Percentiles rank a stretch among this genome's conserved stretches.
Evolutionary conservation across 768 basidiomycete genomes (phyloP).

Genomic region (Tricholoma sp.): DNA sequence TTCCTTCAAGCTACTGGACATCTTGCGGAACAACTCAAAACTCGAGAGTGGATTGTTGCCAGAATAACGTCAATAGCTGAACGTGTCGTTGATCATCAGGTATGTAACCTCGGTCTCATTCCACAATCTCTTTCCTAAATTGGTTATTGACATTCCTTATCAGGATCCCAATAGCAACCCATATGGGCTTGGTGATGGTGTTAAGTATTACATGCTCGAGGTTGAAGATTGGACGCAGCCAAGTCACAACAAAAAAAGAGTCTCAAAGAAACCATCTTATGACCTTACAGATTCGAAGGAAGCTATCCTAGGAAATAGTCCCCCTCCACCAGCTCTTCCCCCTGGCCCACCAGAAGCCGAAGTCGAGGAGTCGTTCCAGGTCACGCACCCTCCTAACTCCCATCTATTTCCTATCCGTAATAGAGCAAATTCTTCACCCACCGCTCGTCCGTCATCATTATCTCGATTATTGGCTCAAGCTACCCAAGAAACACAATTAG

Average conservation of each 20-base stretch:
- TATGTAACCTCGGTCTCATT: conserved; percentile 22
- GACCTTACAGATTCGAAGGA: conserved; percentile 34
- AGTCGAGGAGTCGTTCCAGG: conserved; percentile 67
- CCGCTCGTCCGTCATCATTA: conserved; percentile 71
- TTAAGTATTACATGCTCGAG: conserved; percentile 91
- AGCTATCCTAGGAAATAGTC: conserved; percentile 25
- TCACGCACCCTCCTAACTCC: conserved; percentile 60
- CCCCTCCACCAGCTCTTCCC: conserved; percentile 39
- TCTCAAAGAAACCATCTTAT: conserved; percentile 44
- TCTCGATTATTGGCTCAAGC: conserved; percentile 79
- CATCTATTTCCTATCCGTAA: conserved; percentile 60
- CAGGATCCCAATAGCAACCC: conserved; percentile 84
- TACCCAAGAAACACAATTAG: conserved; percentile 32
- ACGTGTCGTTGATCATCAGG: conserved; percentile 75
- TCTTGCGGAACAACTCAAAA: conserved; percentile 84
- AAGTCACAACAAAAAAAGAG: conserved; percentile 55
- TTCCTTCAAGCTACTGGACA: conserved; percentile 87
- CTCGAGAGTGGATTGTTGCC: conserved; percentile 92
- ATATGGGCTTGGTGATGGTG: conserved; percentile 82
- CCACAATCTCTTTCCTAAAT: not conserved
- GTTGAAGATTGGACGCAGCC: conserved; percentile 92
- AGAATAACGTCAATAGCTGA: conserved; percentile 87
- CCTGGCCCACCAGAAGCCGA: conserved; percentile 64
- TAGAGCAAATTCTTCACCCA: conserved; percentile 62
- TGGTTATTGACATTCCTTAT: conserved; percentile 3